Percentiles rank a stretch among this genome's conserved stretches.
Conservation (phyloP, 345 rosid genomes). For the Euphorbia peplus region DNA sequence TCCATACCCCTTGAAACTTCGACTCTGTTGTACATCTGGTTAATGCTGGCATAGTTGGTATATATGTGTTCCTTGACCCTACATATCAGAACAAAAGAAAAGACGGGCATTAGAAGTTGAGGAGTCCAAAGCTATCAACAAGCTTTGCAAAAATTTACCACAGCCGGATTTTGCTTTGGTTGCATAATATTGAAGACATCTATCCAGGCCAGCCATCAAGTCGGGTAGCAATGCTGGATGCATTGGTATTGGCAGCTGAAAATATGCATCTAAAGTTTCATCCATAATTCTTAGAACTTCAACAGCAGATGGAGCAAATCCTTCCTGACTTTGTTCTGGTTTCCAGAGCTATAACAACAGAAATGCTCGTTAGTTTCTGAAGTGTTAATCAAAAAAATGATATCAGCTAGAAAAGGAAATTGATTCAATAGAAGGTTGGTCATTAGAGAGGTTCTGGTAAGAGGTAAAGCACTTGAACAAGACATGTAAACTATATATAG, state of each 20-base stretch:
- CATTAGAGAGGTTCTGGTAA: background rate
- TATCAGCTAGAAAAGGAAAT: slow-evolving; percentile 4
- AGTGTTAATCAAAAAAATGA: slow-evolving; percentile 13
- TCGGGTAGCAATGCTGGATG: slow-evolving; percentile 90
- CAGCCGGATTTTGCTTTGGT: slow-evolving; percentile 89
- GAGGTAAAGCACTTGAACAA: background rate
- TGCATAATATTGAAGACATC: slow-evolving; percentile 79
- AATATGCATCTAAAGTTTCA: slow-evolving; percentile 83
- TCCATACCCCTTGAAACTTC: slow-evolving; percentile 88
- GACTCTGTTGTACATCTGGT: slow-evolving; percentile 76
- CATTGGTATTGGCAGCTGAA: slow-evolving; percentile 92
- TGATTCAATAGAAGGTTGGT: background rate
- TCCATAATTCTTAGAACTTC: slow-evolving; percentile 76
- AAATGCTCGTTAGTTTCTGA: slow-evolving; percentile 19
- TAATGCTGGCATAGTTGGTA: slow-evolving; percentile 93
- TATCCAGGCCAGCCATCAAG: slow-evolving; percentile 80
- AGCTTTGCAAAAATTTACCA: slow-evolving; percentile 46
- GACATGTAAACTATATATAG: background rate
- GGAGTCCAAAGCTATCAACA: slow-evolving; percentile 6
- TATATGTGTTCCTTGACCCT: slow-evolving; percentile 74
- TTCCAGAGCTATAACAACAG: slow-evolving; percentile 59
- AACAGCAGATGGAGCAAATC: slow-evolving; percentile 73
- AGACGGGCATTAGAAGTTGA: slow-evolving; percentile 25
- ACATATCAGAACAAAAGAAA: slow-evolving; percentile 21
- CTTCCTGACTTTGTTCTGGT: slow-evolving; percentile 61